Evolutionary conservation across 2,329 filamentous ascomycete genomes (phyloP).

Genomic region (Tothia fuscella): DNA sequence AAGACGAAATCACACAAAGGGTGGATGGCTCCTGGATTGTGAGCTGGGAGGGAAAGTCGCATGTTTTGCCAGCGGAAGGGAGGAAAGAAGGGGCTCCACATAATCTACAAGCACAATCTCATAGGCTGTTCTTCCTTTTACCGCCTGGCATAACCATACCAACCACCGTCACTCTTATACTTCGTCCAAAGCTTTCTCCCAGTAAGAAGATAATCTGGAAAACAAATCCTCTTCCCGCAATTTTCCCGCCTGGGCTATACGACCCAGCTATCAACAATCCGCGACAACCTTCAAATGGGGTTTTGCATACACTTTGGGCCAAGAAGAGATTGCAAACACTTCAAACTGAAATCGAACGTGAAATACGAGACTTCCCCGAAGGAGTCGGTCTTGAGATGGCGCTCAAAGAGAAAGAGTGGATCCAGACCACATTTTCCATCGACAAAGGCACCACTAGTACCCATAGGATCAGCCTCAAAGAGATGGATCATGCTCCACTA

Average conservation of each 20-base stretch:
- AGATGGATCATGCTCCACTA: slow-evolving; percentile 1
- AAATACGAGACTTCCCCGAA: slow-evolving; percentile 63
- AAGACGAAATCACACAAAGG: slow-evolving; percentile 39
- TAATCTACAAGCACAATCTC: slow-evolving; percentile 29
- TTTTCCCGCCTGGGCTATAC: slow-evolving; percentile 68
- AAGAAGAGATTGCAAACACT: slow-evolving; percentile 67
- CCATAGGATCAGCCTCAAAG: slow-evolving; percentile 21
- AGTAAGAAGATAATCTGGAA: slow-evolving; percentile 38
- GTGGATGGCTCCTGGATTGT: slow-evolving; percentile 57
- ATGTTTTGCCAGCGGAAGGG: slow-evolving; percentile 55
- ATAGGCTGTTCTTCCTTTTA: slow-evolving; percentile 70
- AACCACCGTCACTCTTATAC: slow-evolving; percentile 54
- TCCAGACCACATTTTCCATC: slow-evolving; percentile 67
- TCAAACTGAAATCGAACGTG: slow-evolving; percentile 62
- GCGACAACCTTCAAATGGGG: slow-evolving; percentile 48
- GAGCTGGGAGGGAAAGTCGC: slow-evolving; percentile 70
- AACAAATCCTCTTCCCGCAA: slow-evolving; percentile 73
- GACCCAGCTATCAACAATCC: slow-evolving; percentile 35
- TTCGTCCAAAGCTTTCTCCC: slow-evolving; percentile 28
- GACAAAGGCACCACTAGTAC: slow-evolving; percentile 24
- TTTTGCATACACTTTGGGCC: slow-evolving; percentile 83
- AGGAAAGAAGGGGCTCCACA: slow-evolving; percentile 12
- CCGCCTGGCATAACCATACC: slow-evolving; percentile 62
- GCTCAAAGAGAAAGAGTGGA: slow-evolving; percentile 72
- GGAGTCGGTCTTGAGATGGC: slow-evolving; percentile 78